Conservation (phyloP, 805 yeast species). For the Ogataea minuta region DNA sequence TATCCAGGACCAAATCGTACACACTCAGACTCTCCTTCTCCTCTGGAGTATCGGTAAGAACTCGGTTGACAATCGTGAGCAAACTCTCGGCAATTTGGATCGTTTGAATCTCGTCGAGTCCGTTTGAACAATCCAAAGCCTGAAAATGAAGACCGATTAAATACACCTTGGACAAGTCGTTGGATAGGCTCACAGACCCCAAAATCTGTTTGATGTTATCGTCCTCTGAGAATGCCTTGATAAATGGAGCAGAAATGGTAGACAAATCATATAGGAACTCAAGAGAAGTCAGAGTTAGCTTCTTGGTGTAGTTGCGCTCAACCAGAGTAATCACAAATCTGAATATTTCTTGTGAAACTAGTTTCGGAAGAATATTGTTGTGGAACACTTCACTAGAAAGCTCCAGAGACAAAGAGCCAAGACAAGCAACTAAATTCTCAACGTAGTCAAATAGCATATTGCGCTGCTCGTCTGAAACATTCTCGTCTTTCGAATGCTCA, state of each 20-base stretch:
- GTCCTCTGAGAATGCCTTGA: constrained; percentile 21
- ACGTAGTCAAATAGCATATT: constrained; percentile 60
- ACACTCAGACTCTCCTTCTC: constrained; percentile 53
- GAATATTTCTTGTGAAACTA: constrained; percentile 29
- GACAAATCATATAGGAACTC: constrained; percentile 33
- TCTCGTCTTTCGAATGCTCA: constrained; percentile 35
- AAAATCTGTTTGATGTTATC: constrained; percentile 13
- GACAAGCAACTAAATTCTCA: constrained; percentile 70
- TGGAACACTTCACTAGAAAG: constrained; percentile 55
- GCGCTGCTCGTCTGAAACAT: constrained; percentile 31
- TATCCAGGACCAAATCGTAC: constrained; percentile 69
- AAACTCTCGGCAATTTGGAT: constrained; percentile 24
- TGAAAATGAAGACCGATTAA: constrained; percentile 32
- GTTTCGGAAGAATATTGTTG: constrained; percentile 23
- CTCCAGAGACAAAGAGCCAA: constrained; percentile 59
- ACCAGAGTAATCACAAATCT: constrained; percentile 39
- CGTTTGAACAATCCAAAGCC: constrained; percentile 29
- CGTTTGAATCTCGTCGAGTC: constrained; percentile 23
- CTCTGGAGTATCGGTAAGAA: constrained; percentile 20
- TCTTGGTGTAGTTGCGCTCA: constrained; percentile 32
- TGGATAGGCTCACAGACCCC: constrained; percentile 7
- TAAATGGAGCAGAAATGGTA: constrained; percentile 28
- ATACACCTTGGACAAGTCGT: constrained; percentile 24
- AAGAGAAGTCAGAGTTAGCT: constrained; percentile 20
- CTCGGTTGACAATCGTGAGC: constrained; percentile 34